Conservation (phyloP, 306 rosid species). For the Rosa rugosa region DNA sequence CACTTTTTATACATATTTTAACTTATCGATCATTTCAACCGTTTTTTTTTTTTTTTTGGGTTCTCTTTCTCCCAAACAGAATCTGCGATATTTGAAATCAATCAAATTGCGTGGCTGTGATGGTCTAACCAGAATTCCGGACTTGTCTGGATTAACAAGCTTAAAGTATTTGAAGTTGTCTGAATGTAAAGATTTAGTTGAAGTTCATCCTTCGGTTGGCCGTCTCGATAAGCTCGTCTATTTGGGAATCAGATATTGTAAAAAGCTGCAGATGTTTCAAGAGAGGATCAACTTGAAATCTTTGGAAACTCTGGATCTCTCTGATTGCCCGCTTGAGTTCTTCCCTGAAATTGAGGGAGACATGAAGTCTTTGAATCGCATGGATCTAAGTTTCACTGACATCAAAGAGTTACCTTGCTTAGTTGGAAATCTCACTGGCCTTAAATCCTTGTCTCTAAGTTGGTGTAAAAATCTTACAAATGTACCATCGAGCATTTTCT, state of each 20-base stretch:
- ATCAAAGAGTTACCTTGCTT: neutral
- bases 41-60: neutral
- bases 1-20: too few relatives aligned
- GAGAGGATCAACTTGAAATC: neutral
- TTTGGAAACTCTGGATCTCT: neutral
- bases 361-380: neutral
- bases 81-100: neutral
- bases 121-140: neutral
- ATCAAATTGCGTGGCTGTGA: rapidly evolving
- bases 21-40: neutral
- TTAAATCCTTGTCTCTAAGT: too few relatives aligned
- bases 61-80: neutral
- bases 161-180: neutral
- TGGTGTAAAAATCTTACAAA: rapidly evolving
- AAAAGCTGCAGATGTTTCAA: neutral
- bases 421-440: neutral
- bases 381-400: rapidly evolving
- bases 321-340: neutral
- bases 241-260: rapidly evolving
- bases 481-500: neutral
- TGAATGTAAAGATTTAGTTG: neutral
- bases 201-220: neutral
- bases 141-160: neutral
- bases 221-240: neutral
- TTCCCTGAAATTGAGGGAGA: neutral